Evolutionary conservation across 805 yeast genomes (phyloP).

Genomic region (Ogataea parapolymorpha): DNA sequence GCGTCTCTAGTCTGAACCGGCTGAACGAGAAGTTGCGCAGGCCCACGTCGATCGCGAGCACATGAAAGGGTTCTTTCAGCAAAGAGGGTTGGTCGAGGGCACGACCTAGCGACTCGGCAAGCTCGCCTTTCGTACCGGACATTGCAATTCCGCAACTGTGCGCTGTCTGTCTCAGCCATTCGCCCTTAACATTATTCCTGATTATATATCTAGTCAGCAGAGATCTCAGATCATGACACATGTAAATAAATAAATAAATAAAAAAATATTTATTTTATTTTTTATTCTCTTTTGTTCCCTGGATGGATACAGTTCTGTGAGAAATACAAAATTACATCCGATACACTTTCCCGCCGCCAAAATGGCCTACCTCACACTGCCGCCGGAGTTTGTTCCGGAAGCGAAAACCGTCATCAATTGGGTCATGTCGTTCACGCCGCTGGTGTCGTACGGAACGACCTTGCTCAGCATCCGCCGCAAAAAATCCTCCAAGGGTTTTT

Average conservation of each 20-base stretch:
- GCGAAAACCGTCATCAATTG: conserved; percentile 50
- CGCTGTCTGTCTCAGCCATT: conserved; percentile 11
- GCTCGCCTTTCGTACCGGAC: conserved; percentile 11
- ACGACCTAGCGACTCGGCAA: conserved; percentile 8
- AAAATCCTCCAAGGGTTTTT: conserved; percentile 72
- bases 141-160: conserved; percentile 21
- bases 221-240: conserved; percentile 2
- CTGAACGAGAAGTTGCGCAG: conserved; percentile 34
- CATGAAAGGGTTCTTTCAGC: conserved; percentile 13
- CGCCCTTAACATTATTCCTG: conserved; percentile 9
- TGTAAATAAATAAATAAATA: conserved; percentile 3
- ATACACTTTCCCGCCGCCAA: background rate
- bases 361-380: conserved; percentile 31
- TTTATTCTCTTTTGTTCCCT: conserved; percentile 2
- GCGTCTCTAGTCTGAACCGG: conserved; percentile 14
- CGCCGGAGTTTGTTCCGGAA: conserved; percentile 32
- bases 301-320: background rate
- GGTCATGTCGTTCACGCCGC: conserved; percentile 74
- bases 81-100: conserved; percentile 6
- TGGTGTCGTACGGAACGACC: conserved; percentile 85
- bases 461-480: conserved; percentile 61
- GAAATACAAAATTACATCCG: background rate
- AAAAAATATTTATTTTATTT: background rate
- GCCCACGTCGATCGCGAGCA: conserved; percentile 34
- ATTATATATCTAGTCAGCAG: background rate